Conservation (phyloP, 176 grass and related monocot species). For the Musa troglodytarum region DNA sequence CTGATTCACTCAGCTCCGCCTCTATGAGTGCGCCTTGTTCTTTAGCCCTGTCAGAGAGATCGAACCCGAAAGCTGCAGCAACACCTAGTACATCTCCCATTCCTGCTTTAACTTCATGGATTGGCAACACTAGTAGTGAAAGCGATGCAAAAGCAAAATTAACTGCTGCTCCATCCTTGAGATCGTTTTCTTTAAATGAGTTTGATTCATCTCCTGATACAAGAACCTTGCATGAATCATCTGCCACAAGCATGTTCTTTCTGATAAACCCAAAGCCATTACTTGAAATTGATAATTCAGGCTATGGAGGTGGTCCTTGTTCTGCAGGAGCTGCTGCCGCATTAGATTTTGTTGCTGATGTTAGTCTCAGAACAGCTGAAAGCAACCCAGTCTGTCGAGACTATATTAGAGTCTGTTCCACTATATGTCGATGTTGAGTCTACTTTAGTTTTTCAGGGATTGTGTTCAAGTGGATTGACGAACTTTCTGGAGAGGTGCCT, state of each 20-base stretch:
- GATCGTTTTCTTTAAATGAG: constrained; percentile 58
- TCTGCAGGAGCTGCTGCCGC: constrained; percentile 92
- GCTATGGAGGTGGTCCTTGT: constrained; percentile 92
- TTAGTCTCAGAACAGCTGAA: constrained; percentile 80
- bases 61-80: constrained; percentile 44
- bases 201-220: constrained; percentile 57
- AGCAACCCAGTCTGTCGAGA: constrained; percentile 74
- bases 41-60: constrained; percentile 70
- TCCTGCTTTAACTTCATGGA: constrained; percentile 62
- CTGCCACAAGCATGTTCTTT: constrained; percentile 51
- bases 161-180: constrained; percentile 57
- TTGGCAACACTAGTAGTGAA: constrained; percentile 42
- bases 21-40: constrained; percentile 60
- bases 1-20: constrained; percentile 53
- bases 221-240: constrained; percentile 50
- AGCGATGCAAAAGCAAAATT: constrained; percentile 49
- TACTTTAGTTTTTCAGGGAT: constrained; percentile 83
- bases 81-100: constrained; percentile 77
- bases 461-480: constrained; percentile 95
- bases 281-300: constrained; percentile 91
- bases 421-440: constrained; percentile 81
- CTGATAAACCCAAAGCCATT: constrained; percentile 64
- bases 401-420: constrained; percentile 74
- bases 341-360: constrained; percentile 93
- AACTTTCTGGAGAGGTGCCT: constrained; percentile 95